A percentile compares a stretch with the other conserved stretches of the same genome.
Conservation (phyloP, 2,329 filamentous ascomycete genomes). For the Aspergillus novofumigatus region DNA sequence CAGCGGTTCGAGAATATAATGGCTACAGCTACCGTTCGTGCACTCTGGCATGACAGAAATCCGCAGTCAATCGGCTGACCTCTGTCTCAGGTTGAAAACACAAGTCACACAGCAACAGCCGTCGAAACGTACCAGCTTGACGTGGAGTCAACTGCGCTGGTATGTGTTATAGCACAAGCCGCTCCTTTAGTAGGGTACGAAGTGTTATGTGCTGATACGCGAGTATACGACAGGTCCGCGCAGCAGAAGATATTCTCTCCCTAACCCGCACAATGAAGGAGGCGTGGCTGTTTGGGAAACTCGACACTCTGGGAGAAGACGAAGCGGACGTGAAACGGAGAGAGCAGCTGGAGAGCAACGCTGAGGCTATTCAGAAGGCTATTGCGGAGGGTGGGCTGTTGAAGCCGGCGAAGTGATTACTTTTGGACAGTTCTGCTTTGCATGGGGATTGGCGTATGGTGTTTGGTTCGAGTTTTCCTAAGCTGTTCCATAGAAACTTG, state of each 20-base stretch:
- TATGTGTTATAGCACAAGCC: conserved; percentile 26
- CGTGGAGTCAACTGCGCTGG: conserved; percentile 56
- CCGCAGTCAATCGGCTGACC: neutral
- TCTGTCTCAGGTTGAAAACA: conserved; percentile 41
- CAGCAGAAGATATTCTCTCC: conserved; percentile 58
- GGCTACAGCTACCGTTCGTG: conserved; percentile 47
- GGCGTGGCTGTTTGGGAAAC: conserved; percentile 62
- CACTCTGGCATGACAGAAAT: neutral
- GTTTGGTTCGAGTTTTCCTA: neutral
- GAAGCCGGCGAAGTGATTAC: conserved; percentile 12
- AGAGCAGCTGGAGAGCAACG: conserved; percentile 46
- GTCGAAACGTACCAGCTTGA: conserved; percentile 56
- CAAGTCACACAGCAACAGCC: conserved; percentile 53
- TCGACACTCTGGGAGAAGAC: conserved; percentile 52
- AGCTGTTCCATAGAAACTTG: too few relatives aligned
- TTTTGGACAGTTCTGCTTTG: neutral
- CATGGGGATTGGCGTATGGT: neutral
- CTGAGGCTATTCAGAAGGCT: conserved; percentile 43
- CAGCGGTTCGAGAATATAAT: conserved; percentile 55
- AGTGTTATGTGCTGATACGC: too few relatives aligned
- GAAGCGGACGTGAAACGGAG: conserved; percentile 38
- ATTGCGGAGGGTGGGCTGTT: conserved; percentile 32
- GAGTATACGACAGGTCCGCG: conserved; percentile 46
- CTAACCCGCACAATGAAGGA: conserved; percentile 62
- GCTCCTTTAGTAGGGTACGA: too few relatives aligned